These are phyloP conservation scores for Colletotrichum sp. DNA, from an alignment of 2,329 filamentous ascomycete genomes.

Conservation along the genomic window DNA sequence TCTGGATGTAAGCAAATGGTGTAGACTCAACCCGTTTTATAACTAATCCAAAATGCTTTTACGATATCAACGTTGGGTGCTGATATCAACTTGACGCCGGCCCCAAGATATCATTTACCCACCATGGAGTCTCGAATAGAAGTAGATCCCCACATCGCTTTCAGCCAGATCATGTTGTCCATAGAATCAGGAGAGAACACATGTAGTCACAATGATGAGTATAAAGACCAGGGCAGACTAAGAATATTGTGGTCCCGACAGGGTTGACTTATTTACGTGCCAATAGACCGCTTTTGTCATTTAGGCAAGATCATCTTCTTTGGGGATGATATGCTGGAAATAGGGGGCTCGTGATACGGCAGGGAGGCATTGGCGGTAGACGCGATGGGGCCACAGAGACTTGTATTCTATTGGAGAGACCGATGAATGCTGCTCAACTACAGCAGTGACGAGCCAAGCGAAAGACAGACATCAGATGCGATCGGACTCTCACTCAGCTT, in stretches of 20 bases:
- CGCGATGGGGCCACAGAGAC: background rate
- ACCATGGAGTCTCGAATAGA: background rate
- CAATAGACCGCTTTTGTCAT: background rate
- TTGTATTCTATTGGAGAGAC: background rate
- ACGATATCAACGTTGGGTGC: background rate
- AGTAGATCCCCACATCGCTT: background rate
- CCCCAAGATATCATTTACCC: background rate
- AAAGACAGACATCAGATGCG: background rate
- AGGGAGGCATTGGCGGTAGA: background rate
- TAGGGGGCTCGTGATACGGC: background rate
- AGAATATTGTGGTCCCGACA: background rate
- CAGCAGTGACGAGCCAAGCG: too few relatives aligned
- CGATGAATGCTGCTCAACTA: too few relatives aligned
- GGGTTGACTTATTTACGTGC: background rate
- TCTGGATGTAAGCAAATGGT: background rate
- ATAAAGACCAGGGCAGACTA: background rate
- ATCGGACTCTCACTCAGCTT: too few relatives aligned
- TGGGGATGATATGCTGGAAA: background rate
- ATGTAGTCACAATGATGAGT: background rate
- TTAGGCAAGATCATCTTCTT: background rate
- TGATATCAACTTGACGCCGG: background rate
- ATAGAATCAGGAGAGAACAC: background rate
- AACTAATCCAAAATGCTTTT: background rate
- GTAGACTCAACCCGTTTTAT: background rate
- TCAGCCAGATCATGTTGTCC: background rate